Evolutionary conservation across 768 basidiomycete genomes (phyloP).

Genomic region (Agrocybe pediades): DNA sequence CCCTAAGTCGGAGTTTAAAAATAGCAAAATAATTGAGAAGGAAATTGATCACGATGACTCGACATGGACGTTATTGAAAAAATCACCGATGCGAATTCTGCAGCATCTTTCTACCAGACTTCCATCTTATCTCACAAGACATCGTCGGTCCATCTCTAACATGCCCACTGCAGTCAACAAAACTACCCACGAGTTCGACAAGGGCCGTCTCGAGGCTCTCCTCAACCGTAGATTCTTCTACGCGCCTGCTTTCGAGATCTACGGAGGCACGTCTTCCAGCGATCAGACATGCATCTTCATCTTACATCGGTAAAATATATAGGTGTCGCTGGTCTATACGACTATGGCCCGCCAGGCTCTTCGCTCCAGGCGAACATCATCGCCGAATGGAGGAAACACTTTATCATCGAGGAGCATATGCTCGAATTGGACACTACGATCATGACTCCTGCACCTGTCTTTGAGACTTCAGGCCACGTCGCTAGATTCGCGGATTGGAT

Average conservation of each 20-base stretch:
- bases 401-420: conserved; percentile 98
- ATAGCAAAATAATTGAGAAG: conserved; percentile 6
- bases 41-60: conserved; percentile 14
- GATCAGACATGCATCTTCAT: neutral
- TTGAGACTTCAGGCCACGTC: conserved; percentile 97
- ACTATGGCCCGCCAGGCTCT: conserved; percentile 96
- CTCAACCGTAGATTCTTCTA: conserved; percentile 95
- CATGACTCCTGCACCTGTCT: conserved; percentile 94
- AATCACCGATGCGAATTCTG: conserved; percentile 29
- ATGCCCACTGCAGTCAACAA: conserved; percentile 64
- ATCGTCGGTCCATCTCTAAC: conserved; percentile 30
- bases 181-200: conserved; percentile 85
- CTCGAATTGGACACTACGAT: conserved; percentile 97
- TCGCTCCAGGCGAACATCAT: conserved; percentile 96
- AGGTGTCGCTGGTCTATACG: conserved; percentile 98
- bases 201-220: conserved; percentile 78
- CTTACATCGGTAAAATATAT: conserved; percentile 7
- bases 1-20: conserved; percentile 7
- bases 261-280: conserved; percentile 70
- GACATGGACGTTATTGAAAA: conserved; percentile 15
- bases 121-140: conserved; percentile 29
- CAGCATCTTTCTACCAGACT: conserved; percentile 24
- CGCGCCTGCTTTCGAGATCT: conserved; percentile 98
- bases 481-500: conserved; percentile 99
- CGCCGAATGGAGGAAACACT: conserved; percentile 95